phyloP scores from a whole-genome alignment of 345 rosid genomes.

The Gossypium raimondii region DNA sequence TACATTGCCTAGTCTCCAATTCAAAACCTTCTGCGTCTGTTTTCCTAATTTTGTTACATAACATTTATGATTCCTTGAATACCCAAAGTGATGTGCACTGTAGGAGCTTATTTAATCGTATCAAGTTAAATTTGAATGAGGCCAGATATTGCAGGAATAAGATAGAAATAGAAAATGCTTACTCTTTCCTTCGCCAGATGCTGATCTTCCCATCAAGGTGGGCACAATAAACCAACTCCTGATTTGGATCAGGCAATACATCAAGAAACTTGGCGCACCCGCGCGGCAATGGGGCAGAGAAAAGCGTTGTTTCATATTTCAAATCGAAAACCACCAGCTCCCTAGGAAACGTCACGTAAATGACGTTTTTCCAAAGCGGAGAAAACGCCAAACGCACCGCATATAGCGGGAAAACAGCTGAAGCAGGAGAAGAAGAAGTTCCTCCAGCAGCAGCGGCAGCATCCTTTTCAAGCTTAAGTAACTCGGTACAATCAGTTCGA shows the following conservation, averaged over 20 bases:
- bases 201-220: constrained; percentile 90
- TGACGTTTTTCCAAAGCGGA: constrained; percentile 70
- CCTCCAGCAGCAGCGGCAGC: constrained; percentile 28
- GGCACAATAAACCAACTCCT: constrained; percentile 75
- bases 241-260: constrained; percentile 75
- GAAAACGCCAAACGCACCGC: constrained; percentile 70
- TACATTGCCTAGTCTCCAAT: not conserved
- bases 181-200: constrained; percentile 92
- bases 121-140: not conserved
- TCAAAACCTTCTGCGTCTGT: not conserved
- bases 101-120: not conserved
- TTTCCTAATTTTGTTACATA: not conserved
- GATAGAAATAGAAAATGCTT: constrained; percentile 19
- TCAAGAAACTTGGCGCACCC: constrained; percentile 87
- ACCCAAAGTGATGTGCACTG: not conserved
- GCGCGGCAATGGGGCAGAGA: constrained; percentile 61
- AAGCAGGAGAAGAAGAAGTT: constrained; percentile 56
- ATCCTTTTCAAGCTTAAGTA: constrained; percentile 66
- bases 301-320: constrained; percentile 69
- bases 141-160: not conserved
- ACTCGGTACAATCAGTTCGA: constrained; percentile 56
- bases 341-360: constrained; percentile 80
- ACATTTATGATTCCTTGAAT: not conserved
- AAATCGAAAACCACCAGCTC: constrained; percentile 87
- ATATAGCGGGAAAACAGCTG: constrained; percentile 68